These are phyloP conservation scores for Annona squamosa DNA, from an alignment of 164 flowering plant genomes.

Conservation along the genomic window DNA sequence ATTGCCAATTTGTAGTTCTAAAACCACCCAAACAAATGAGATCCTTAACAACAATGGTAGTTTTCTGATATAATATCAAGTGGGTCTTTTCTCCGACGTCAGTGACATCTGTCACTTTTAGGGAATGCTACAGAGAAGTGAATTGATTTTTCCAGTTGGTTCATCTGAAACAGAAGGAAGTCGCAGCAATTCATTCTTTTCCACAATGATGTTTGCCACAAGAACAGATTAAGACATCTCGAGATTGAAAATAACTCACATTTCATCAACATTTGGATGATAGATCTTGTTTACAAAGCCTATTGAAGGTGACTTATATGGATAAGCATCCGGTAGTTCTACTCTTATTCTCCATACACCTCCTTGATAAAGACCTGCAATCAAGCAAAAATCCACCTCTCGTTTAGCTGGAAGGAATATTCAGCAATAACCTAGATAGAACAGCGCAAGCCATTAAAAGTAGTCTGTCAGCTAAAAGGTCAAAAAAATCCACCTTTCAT, in stretches of 20 bases:
- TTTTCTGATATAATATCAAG: too few relatives aligned
- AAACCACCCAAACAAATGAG: too few relatives aligned
- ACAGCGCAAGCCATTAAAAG: not conserved
- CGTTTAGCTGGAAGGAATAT: not conserved
- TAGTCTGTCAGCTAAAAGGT: not conserved
- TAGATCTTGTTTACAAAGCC: slow-evolving; percentile 94
- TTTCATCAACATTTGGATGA: slow-evolving; percentile 96
- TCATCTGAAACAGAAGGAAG: too few relatives aligned
- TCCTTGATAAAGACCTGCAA: slow-evolving; percentile 78
- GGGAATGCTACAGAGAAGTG: too few relatives aligned
- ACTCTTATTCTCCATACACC: slow-evolving; percentile 93
- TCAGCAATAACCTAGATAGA: not conserved
- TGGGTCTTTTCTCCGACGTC: too few relatives aligned
- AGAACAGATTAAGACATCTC: too few relatives aligned
- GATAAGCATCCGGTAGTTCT: slow-evolving; percentile 95
- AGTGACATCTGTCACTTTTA: too few relatives aligned
- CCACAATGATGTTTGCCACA: too few relatives aligned
- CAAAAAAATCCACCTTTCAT: not conserved
- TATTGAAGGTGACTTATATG: slow-evolving; percentile 92
- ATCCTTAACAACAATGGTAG: too few relatives aligned
- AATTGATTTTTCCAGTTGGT: too few relatives aligned
- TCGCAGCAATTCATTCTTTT: too few relatives aligned
- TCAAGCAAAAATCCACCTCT: slow-evolving; percentile 1
- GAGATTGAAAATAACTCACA: slow-evolving; percentile 36
- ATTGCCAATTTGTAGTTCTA: too few relatives aligned